phyloP scores from a whole-genome alignment of 768 basidiomycete genomes.

The Trichaptum fuscoviolaceum region DNA sequence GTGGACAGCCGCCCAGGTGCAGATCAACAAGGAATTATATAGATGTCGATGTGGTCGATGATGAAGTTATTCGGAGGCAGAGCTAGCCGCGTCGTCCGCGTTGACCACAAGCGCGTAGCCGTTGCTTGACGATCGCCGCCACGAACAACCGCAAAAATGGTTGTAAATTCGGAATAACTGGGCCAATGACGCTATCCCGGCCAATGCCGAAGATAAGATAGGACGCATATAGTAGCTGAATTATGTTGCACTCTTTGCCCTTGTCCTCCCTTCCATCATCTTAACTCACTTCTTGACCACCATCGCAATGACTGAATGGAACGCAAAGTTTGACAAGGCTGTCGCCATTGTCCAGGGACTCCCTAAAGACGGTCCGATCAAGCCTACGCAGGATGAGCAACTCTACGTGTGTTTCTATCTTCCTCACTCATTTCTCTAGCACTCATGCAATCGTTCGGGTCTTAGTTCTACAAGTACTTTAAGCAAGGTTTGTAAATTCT shows the following conservation, averaged over 20 bases:
- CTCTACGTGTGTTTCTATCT: conserved; percentile 56
- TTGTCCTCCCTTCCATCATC: not conserved
- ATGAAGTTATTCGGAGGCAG: not conserved
- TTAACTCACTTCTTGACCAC: not conserved
- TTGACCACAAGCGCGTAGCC: not conserved
- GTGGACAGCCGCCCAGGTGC: not conserved
- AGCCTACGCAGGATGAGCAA: conserved; percentile 69
- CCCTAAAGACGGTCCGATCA: conserved; percentile 76
- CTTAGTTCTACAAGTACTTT: conserved; percentile 87
- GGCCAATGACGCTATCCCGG: not conserved
- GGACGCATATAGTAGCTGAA: not conserved
- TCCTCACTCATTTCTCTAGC: conserved; percentile 9
- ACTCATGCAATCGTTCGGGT: conserved; percentile 7
- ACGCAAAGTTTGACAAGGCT: conserved; percentile 73
- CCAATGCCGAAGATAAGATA: not conserved
- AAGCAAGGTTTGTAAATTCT: conserved; percentile 71
- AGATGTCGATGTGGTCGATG: not conserved
- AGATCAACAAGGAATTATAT: not conserved
- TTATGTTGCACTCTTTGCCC: not conserved
- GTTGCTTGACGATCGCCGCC: not conserved
- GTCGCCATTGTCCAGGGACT: conserved; percentile 59
- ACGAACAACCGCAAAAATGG: not conserved
- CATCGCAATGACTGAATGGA: conserved; percentile 6
- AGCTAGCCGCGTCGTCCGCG: not conserved
- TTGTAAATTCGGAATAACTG: not conserved